Evolutionary conservation across 1,139 yeast species (phyloP), one percentile per base, ranked within the genome.

Genomic region (Nakaseomyces bracarensis): DNA sequence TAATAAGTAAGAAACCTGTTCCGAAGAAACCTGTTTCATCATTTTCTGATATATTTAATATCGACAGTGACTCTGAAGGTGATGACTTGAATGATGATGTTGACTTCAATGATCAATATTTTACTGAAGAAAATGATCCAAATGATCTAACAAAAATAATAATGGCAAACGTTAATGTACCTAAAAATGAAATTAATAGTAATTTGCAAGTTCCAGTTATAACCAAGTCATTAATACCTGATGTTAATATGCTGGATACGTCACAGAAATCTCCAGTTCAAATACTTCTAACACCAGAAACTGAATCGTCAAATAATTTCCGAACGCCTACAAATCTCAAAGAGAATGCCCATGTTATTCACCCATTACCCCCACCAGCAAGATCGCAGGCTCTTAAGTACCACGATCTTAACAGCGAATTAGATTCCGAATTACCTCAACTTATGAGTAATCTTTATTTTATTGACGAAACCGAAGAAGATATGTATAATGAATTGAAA

Each of bases 391-490:
- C 53, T 2, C 29, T 61, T 27, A 61, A 61, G 38, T 59, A 51
- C 41, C 64, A 61, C 42, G 63, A 59, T 41, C 34, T 61, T n/a
- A 57, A 46, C 41, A 49, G 57, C 27, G 49, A 51, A 36, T 45
- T 58, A 16, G 65, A 61, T 40, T 49, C 58, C 2, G 63, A 58
- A 22, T 49, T 61, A 9, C 61, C 61, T 1, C 57, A 55, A 14
- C 38, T 55, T 30, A 60, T 54, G 49, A 55, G 61, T 21, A 55
- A 54, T 21, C 45, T 61, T 10, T 61, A 51, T 42, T 60, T 59
- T 34, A 61, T 61, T 23, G 63, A 60, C 43, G 65, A 61, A 35
- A 43, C 52, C 2, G 64, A 59, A 39, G 65, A 61, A 43, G 65
- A 60, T 41, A 50, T 46, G 18, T 55, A 54, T 38, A 50, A 53